Conservation (phyloP, 2,329 filamentous ascomycete species). For the Claviceps cyperi region DNA sequence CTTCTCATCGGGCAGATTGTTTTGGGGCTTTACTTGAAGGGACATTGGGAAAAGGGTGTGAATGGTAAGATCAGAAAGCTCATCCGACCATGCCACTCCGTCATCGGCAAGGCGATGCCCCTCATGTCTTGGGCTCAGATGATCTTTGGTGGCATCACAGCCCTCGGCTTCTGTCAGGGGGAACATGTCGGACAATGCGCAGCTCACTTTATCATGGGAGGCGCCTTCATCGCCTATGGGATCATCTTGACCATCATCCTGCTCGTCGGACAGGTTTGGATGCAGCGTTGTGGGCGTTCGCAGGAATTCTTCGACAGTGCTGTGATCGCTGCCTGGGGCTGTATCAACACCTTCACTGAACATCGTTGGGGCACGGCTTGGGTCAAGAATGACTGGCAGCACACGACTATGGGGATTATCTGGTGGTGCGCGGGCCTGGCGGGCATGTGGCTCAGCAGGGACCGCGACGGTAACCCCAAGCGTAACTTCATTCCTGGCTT, state of each 20-base stretch:
- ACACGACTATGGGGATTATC: slow-evolving; percentile 98
- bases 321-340: slow-evolving; percentile 88
- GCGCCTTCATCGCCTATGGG: slow-evolving; percentile 88
- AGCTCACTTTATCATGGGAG: slow-evolving; percentile 98
- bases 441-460: slow-evolving; percentile 82
- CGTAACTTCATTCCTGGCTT: slow-evolving; percentile 87
- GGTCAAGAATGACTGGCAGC: slow-evolving; percentile 90
- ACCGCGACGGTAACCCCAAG: slow-evolving; percentile 70
- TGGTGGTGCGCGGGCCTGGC: slow-evolving; percentile 94
- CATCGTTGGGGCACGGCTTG: slow-evolving; percentile 83
- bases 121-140: slow-evolving; percentile 84
- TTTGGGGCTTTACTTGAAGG: slow-evolving; percentile 72
- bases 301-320: slow-evolving; percentile 95
- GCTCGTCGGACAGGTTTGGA: slow-evolving; percentile 76
- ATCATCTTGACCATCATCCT: slow-evolving; percentile 76
- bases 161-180: slow-evolving; percentile 80
- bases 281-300: slow-evolving; percentile 66
- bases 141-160: slow-evolving; percentile 87
- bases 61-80: slow-evolving; percentile 62
- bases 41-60: slow-evolving; percentile 77
- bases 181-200: slow-evolving; percentile 87
- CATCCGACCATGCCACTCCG: slow-evolving; percentile 58
- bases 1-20: slow-evolving; percentile 63
- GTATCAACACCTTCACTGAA: slow-evolving; percentile 96
- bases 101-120: slow-evolving; percentile 79